These are phyloP conservation scores for Aspergillus brasiliensis DNA, from an alignment of 2,329 filamentous ascomycete species.

Conservation along the genomic window DNA sequence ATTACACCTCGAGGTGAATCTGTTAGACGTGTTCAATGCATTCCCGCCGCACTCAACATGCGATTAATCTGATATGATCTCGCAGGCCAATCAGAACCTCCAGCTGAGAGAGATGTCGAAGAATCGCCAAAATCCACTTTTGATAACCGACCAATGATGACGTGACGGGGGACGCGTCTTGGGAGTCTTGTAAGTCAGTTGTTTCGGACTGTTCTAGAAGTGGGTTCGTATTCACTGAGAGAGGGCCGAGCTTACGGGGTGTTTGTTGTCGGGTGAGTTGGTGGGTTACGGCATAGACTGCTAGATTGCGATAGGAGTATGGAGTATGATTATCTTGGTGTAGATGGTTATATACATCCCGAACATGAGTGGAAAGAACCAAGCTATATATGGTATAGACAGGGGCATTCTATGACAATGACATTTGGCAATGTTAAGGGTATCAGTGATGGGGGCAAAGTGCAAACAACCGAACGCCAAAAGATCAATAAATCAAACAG, in stretches of 20 bases:
- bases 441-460: constrained; percentile 2
- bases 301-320: background rate
- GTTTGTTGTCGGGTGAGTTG: background rate
- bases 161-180: background rate
- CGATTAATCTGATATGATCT: background rate
- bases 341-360: background rate
- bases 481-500: background rate
- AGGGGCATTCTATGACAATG: background rate
- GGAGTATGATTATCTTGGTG: background rate
- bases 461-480: background rate
- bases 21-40: background rate
- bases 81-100: background rate
- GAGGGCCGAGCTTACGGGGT: background rate
- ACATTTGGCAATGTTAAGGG: constrained; percentile 6
- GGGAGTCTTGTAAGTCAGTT: background rate
- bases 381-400: background rate
- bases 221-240: background rate
- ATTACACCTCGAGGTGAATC: background rate
- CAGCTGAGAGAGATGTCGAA: background rate
- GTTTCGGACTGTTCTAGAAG: background rate
- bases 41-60: background rate
- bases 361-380: background rate
- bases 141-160: background rate
- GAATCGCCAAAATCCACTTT: background rate
- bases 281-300: background rate